Evolutionary conservation across 768 basidiomycete genomes (phyloP).

Genomic region (Phallus indusiatus): DNA sequence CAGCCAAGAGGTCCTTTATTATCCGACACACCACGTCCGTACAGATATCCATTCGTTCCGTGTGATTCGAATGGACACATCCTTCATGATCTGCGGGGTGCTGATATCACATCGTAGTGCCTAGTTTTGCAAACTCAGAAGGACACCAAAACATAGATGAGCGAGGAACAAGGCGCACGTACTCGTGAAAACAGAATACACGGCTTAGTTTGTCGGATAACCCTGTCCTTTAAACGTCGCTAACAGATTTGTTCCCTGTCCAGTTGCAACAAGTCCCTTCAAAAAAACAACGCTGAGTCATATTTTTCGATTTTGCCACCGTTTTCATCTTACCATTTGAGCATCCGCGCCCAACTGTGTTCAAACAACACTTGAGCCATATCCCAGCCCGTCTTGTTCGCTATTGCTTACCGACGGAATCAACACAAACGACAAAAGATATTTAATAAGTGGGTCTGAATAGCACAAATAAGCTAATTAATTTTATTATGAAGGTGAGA

Average conservation of each 20-base stretch:
- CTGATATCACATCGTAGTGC: conserved; percentile 93
- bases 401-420: conserved; percentile 78
- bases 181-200: conserved; percentile 88
- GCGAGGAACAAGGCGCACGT: conserved; percentile 22
- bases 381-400: conserved; percentile 70
- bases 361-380: too few species aligned
- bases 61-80: conserved; percentile 76
- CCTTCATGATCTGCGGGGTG: conserved; percentile 64
- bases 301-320: too few species aligned
- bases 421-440: conserved; percentile 76
- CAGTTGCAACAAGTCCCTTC: conserved; percentile 60
- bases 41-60: conserved; percentile 81
- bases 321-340: too few species aligned
- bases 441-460: conserved; percentile 69
- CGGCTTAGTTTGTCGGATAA: conserved; percentile 43
- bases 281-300: not conserved
- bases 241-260: conserved; percentile 72
- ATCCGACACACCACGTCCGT: conserved; percentile 87
- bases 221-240: conserved; percentile 65
- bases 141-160: not conserved
- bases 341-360: conserved; percentile 82
- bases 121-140: conserved; percentile 28
- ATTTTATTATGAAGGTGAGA: not conserved
- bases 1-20: conserved; percentile 90
- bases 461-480: not conserved